phyloP scores from a whole-genome alignment of 306 rosid species.

The Pachyrhizus erosus region DNA sequence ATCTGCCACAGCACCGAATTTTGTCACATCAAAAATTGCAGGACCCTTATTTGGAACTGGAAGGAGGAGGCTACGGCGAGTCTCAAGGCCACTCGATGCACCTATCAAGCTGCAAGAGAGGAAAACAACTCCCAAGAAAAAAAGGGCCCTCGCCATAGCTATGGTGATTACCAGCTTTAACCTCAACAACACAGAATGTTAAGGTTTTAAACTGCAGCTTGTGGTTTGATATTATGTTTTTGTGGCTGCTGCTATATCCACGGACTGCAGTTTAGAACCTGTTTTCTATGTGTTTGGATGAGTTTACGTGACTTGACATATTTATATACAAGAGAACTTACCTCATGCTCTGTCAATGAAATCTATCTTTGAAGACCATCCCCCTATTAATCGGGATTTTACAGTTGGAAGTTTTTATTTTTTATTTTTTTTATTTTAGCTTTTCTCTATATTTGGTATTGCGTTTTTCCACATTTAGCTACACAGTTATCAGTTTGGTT shows the following conservation, averaged over 20 bases:
- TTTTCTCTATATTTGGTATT: slow-evolving; percentile 17
- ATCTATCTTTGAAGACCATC: slow-evolving; percentile 32
- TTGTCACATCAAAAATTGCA: slow-evolving; percentile 51
- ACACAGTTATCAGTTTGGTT: background rate
- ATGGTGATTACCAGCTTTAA: slow-evolving; percentile 25
- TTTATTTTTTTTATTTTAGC: background rate
- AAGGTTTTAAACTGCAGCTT: slow-evolving; percentile 38
- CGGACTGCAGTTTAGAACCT: slow-evolving; percentile 41
- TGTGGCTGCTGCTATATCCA: slow-evolving; percentile 14
- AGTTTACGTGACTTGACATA: background rate
- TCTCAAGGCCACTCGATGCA: slow-evolving; percentile 13
- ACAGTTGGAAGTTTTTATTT: background rate
- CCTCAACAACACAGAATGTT: background rate
- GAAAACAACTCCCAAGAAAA: slow-evolving; percentile 38
- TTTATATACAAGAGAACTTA: background rate
- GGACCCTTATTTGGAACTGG: background rate
- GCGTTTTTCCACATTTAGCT: slow-evolving; percentile 14
- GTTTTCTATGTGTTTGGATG: background rate
- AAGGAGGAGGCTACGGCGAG: slow-evolving; percentile 54
- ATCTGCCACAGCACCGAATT: slow-evolving; percentile 63
- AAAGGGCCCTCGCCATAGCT: slow-evolving; percentile 26
- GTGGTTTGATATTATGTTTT: background rate
- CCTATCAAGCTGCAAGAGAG: slow-evolving; percentile 44
- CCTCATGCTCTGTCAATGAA: background rate
- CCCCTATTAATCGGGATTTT: slow-evolving; percentile 12